phyloP scores from a whole-genome alignment of 2,329 filamentous ascomycete genomes.

The Thielaviopsis cerberus region DNA sequence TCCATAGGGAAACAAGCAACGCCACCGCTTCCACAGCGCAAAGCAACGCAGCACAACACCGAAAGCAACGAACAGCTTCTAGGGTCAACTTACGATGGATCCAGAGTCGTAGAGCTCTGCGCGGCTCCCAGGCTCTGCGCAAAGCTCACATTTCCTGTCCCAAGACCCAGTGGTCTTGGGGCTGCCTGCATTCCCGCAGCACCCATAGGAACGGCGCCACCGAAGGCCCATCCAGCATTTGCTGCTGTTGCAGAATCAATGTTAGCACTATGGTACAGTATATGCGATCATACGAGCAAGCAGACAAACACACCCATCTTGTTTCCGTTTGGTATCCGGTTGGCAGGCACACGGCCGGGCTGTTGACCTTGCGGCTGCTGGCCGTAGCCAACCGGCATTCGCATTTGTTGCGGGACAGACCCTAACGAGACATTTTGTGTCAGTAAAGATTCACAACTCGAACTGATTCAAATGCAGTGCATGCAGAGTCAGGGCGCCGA shows the following conservation, averaged over 20 bases:
- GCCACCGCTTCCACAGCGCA: not conserved
- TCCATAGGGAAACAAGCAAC: not conserved
- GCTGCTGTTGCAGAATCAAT: not conserved
- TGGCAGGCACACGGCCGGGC: conserved; percentile 33
- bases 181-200: conserved; percentile 34
- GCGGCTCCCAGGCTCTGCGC: conserved; percentile 47
- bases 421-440: conserved; percentile 20
- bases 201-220: conserved; percentile 42
- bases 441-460: not conserved
- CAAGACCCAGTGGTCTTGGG: conserved; percentile 28
- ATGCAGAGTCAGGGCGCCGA: not conserved
- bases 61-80: not conserved
- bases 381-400: conserved; percentile 42
- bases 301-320: conserved; percentile 35
- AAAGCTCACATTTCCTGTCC: conserved; percentile 40
- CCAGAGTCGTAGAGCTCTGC: conserved; percentile 41
- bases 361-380: conserved; percentile 40
- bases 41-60: too few species aligned
- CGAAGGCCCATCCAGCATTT: conserved; percentile 41
- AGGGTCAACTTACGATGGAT: conserved; percentile 41
- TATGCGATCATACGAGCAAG: not conserved
- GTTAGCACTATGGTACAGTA: not conserved
- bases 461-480: not conserved
- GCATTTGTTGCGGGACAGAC: conserved; percentile 42
- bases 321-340: conserved; percentile 40